These are phyloP conservation scores for Saccharomyces paradoxus DNA, from an alignment of 805 yeast species.

Conservation along the genomic window DNA sequence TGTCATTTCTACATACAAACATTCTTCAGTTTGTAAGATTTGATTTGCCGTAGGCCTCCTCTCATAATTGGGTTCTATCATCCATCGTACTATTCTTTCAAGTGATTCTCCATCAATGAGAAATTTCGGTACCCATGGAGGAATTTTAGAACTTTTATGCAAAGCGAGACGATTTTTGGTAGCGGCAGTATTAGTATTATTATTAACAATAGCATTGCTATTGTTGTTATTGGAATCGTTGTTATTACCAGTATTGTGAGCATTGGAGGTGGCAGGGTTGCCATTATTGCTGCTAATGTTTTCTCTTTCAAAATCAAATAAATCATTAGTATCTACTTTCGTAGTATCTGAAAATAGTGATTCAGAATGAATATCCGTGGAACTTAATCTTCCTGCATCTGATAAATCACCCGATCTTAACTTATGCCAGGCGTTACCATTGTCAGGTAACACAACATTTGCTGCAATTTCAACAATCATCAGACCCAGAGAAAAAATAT, in stretches of 20 bases:
- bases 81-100: slow-evolving; percentile 75
- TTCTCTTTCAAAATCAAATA: slow-evolving; percentile 15
- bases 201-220: not conserved
- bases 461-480: slow-evolving; percentile 94
- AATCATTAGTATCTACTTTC: slow-evolving; percentile 21
- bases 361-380: slow-evolving; percentile 48
- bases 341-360: slow-evolving; percentile 25
- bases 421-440: slow-evolving; percentile 95
- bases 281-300: slow-evolving; percentile 9
- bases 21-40: slow-evolving; percentile 63
- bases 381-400: slow-evolving; percentile 83
- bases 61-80: slow-evolving; percentile 79
- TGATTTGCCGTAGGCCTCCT: slow-evolving; percentile 73
- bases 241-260: not conserved
- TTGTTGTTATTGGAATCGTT: not conserved
- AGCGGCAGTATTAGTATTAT: not conserved
- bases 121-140: slow-evolving; percentile 83
- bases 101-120: slow-evolving; percentile 64
- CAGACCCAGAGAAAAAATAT: slow-evolving; percentile 87
- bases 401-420: slow-evolving; percentile 88
- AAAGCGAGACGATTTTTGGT: not conserved
- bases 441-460: slow-evolving; percentile 87
- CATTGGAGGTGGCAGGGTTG: not conserved
- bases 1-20: slow-evolving; percentile 66
- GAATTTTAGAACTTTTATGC: slow-evolving; percentile 34